Evolutionary conservation across 2,329 filamentous ascomycete species (phyloP).

Genomic region (Paracorniculantispora psalliotae): DNA sequence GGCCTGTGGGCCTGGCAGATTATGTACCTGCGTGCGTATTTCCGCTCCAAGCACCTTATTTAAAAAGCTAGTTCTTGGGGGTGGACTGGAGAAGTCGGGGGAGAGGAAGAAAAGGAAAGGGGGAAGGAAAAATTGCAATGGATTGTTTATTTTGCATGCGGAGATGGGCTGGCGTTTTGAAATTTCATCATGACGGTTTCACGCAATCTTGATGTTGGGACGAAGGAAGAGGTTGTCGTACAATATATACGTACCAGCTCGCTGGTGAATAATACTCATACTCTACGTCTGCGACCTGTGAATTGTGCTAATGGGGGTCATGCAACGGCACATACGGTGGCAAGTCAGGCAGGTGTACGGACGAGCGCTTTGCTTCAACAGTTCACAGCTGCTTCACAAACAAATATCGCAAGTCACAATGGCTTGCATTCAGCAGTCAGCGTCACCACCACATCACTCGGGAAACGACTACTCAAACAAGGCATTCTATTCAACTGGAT

Average conservation of each 20-base stretch:
- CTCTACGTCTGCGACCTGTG: background rate
- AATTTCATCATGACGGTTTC: slow-evolving; percentile 6
- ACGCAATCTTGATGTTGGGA: background rate
- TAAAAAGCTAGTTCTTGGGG: slow-evolving; percentile 21
- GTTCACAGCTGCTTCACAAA: too few species aligned
- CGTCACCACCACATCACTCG: too few species aligned
- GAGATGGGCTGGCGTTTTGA: slow-evolving; percentile 11
- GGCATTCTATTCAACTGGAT: too few species aligned
- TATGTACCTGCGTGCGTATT: slow-evolving; percentile 94
- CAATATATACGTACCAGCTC: background rate
- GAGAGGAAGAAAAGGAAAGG: background rate
- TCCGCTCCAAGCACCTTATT: slow-evolving; percentile 56
- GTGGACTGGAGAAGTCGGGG: too few species aligned
- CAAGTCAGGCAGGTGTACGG: too few species aligned
- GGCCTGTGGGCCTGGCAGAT: slow-evolving; percentile 95
- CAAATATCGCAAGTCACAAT: too few species aligned
- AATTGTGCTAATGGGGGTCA: too few species aligned
- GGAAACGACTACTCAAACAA: too few species aligned
- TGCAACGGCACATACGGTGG: too few species aligned
- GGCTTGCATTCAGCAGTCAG: too few species aligned
- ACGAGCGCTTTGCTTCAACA: too few species aligned
- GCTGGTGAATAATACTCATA: slow-evolving; percentile 1
- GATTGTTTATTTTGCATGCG: background rate
- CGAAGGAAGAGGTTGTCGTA: background rate
- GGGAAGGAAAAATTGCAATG: background rate